phyloP scores from a whole-genome alignment of 805 yeast species.

The Brettanomyces bruxellensis region DNA sequence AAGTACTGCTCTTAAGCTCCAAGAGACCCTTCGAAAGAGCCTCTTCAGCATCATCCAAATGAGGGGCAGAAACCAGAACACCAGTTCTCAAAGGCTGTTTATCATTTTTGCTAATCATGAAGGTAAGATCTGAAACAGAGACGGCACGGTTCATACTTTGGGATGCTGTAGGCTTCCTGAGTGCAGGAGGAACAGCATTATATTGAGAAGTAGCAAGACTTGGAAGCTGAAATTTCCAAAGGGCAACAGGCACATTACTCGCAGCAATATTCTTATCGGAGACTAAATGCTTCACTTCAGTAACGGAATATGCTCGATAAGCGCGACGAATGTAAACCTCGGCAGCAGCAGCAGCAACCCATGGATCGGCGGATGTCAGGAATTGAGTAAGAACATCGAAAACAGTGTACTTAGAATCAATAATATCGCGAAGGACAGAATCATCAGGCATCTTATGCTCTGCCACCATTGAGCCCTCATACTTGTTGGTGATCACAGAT shows the following conservation, averaged over 20 bases:
- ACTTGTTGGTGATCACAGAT: conserved; percentile 80
- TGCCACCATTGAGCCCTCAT: conserved; percentile 70
- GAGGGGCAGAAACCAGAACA: conserved; percentile 69
- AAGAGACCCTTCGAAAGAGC: conserved; percentile 68
- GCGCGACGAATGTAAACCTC: conserved; percentile 96
- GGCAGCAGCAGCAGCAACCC: conserved; percentile 92
- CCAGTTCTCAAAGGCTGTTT: conserved; percentile 76
- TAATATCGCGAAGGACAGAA: conserved; percentile 77
- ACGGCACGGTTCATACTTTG: conserved; percentile 68
- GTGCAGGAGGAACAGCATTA: conserved; percentile 51
- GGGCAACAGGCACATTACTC: conserved; percentile 55
- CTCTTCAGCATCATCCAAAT: conserved; percentile 86
- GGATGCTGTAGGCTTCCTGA: conserved; percentile 30
- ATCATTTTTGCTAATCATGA: conserved; percentile 61
- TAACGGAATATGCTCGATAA: conserved; percentile 89
- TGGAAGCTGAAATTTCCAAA: conserved; percentile 87
- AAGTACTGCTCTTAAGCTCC: conserved; percentile 15
- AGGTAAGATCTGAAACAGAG: conserved; percentile 87
- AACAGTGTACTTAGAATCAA: conserved; percentile 92
- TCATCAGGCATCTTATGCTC: conserved; percentile 77
- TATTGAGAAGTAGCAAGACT: conserved; percentile 62
- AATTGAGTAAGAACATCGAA: conserved; percentile 94
- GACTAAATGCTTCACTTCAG: conserved; percentile 57
- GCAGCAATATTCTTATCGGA: conserved; percentile 25
- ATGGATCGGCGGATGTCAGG: conserved; percentile 71